phyloP scores from a whole-genome alignment of 1,284 basidiomycete genomes.

The Ceratobasidium sp. region DNA sequence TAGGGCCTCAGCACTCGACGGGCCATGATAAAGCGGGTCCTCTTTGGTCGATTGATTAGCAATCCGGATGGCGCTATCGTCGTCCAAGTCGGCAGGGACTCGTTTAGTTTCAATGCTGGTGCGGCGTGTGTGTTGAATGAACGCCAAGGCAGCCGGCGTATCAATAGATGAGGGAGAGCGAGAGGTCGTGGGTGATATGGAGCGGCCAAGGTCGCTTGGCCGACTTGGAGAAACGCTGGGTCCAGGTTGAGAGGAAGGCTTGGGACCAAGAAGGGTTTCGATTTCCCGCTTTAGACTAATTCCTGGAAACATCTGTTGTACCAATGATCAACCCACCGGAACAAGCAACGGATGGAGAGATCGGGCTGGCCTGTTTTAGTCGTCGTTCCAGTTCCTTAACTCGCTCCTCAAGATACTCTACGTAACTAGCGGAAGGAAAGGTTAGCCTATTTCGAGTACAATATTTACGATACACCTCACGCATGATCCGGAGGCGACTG shows the following conservation, averaged over 20 bases:
- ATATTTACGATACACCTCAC: background rate
- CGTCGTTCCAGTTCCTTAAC: background rate
- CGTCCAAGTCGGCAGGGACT: too few species aligned
- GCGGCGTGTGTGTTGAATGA: background rate
- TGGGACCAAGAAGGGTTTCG: background rate
- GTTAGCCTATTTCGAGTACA: background rate
- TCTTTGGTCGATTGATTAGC: too few species aligned
- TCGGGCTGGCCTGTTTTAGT: background rate
- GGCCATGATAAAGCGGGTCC: too few species aligned
- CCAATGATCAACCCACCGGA: background rate
- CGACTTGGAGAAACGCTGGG: background rate
- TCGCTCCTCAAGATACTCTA: constrained; percentile 5
- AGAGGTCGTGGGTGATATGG: background rate
- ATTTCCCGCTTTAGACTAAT: constrained; percentile 6
- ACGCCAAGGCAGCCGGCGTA: background rate
- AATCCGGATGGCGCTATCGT: too few species aligned
- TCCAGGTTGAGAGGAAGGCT: background rate
- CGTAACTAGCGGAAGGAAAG: background rate
- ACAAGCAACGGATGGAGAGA: background rate
- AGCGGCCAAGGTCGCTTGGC: background rate
- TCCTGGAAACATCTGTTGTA: constrained; percentile 10
- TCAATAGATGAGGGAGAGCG: background rate
- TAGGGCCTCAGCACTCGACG: too few species aligned
- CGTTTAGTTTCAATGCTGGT: background rate
- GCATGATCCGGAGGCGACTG: background rate